Evolutionary conservation across 345 rosid genomes (phyloP).

Genomic region (Alliaria petiolata): DNA sequence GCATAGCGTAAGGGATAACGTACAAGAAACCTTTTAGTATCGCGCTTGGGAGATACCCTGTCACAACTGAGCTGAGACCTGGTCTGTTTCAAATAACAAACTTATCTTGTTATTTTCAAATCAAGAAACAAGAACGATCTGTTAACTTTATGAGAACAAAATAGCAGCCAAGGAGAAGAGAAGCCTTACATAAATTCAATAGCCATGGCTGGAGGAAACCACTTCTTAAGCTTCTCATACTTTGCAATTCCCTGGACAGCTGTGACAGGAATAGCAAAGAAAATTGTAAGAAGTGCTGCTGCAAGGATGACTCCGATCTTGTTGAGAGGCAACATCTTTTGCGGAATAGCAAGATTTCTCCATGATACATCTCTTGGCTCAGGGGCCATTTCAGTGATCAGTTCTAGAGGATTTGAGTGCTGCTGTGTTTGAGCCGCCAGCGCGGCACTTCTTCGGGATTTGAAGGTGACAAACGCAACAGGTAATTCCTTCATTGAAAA

Average conservation of each 20-base stretch:
- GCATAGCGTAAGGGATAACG: slow-evolving; percentile 73
- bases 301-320: slow-evolving; percentile 66
- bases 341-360: slow-evolving; percentile 62
- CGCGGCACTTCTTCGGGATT: slow-evolving; percentile 65
- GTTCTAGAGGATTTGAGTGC: slow-evolving; percentile 66
- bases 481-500: slow-evolving; percentile 60
- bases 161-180: background rate
- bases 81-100: slow-evolving; percentile 49
- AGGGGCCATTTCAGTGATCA: slow-evolving; percentile 83
- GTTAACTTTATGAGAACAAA: background rate
- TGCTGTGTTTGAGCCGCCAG: slow-evolving; percentile 82
- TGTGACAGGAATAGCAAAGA: slow-evolving; percentile 87
- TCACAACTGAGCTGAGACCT: slow-evolving; percentile 79
- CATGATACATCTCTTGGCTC: slow-evolving; percentile 81
- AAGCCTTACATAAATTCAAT: slow-evolving; percentile 64
- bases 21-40: slow-evolving; percentile 79
- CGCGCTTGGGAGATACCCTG: slow-evolving; percentile 92
- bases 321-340: slow-evolving; percentile 48
- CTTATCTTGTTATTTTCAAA: background rate
- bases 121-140: background rate
- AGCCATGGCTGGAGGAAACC: slow-evolving; percentile 88
- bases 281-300: slow-evolving; percentile 69
- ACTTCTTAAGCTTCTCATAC: slow-evolving; percentile 74
- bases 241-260: slow-evolving; percentile 95
- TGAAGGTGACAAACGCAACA: slow-evolving; percentile 80